Percentiles rank a stretch among this genome's conserved stretches.
Evolutionary conservation across 2,329 filamentous ascomycete species (phyloP).

Genomic region (Proliferodiscus dingleyae): DNA sequence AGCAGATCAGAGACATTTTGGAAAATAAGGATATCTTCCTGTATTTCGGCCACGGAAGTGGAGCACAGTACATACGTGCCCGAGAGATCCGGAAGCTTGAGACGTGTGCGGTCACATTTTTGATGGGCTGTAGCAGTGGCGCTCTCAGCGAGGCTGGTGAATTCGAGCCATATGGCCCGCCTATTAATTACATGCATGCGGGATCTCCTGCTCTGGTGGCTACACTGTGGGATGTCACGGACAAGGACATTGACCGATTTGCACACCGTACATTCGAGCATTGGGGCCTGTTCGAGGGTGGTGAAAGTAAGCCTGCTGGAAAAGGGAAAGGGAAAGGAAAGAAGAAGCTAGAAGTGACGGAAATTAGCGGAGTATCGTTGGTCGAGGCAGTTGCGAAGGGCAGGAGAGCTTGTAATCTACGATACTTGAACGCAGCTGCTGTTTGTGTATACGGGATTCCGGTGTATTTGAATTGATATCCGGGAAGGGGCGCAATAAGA

Average conservation of each 20-base stretch:
- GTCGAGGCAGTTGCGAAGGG: slow-evolving; percentile 78
- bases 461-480: slow-evolving; percentile 48
- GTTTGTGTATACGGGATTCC: slow-evolving; percentile 94
- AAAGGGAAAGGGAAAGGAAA: slow-evolving; percentile 32
- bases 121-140: slow-evolving; percentile 93
- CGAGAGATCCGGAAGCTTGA: slow-evolving; percentile 75
- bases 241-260: slow-evolving; percentile 94
- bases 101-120: slow-evolving; percentile 73
- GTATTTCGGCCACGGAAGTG: slow-evolving; percentile 95
- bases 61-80: slow-evolving; percentile 87
- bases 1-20: slow-evolving; percentile 68
- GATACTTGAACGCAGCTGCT: slow-evolving; percentile 88
- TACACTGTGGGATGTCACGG: slow-evolving; percentile 96
- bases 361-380: slow-evolving; percentile 47
- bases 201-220: slow-evolving; percentile 83
- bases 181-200: slow-evolving; percentile 86
- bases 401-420: slow-evolving; percentile 74
- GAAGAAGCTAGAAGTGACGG: slow-evolving; percentile 24
- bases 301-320: slow-evolving; percentile 26
- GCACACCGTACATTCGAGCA: slow-evolving; percentile 72
- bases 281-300: slow-evolving; percentile 65
- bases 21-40: slow-evolving; percentile 66
- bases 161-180: slow-evolving; percentile 86
- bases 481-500: neutral
- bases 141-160: slow-evolving; percentile 74